Base-by-base conservation (phyloP, 2,329 filamentous ascomycete species). In the Cordyceps sp. region DNA sequence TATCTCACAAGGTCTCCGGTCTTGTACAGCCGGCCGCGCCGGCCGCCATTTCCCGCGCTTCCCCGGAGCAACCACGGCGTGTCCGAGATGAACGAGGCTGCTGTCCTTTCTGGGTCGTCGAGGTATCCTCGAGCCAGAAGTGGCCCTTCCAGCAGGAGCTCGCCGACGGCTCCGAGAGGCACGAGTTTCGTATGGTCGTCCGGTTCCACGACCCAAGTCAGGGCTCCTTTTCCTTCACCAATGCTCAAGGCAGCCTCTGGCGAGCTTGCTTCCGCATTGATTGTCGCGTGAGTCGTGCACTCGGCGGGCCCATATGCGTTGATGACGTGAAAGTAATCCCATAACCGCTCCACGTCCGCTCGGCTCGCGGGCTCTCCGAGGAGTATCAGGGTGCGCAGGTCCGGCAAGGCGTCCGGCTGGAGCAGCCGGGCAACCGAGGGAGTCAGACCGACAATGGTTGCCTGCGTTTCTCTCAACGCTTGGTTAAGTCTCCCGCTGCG, bases 61-160 rank as follows among this genome's bases (percentile, higher is more conserved):
- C 16, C 1, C 31, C 10, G 1, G 23, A 5, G n/a, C 0, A 45
- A 35, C 32, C 32, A 24, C 24, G 26, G 15, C 28, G 39, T n/a
- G 6, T 33, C 14, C 31, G 21, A 9, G 24, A 10, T 37, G 21
- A 10, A 31, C 26, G 22, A 33, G 28, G 26, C 16, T 14, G 24
- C 25, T 1, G 40, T 41, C 30, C 36, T 41, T 10, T 29, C 29
- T 4, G 30, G 21, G 16, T 42, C 37, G 4, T 33, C 32, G 10
- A 42, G 33, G 33, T 70, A 71, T 25, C 63, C 62, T 19, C 57
- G 49, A 16, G 58, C 61, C 9, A 70, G 28, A 6, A 39, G 37
- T 5, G 63, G 63, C 2, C 41, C 38, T 14, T 43, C 34, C 5
- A 38, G 29, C 10, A 33, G 32, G 1, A 39, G 14, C 21, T 39